Evolutionary conservation across 306 rosid species (phyloP), one percentile per base, ranked within the genome.

Genomic region (Styphnolobium japonicum): DNA sequence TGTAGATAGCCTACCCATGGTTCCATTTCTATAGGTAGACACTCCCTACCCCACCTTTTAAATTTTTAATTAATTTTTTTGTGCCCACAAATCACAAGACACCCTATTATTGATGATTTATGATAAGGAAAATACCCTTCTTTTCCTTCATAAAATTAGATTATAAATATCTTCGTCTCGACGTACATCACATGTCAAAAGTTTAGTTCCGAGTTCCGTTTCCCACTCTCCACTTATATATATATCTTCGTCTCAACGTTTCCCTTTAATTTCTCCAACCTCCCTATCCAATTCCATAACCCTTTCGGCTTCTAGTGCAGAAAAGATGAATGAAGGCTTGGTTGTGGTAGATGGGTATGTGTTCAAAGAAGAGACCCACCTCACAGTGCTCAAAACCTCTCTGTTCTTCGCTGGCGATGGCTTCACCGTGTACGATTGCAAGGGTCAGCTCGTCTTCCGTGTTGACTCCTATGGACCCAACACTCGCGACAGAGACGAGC

Each of bases 381-480:
- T 91, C 58, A 95, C 98, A 0, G 97, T 95, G 15, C 91, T 90
- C 4, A 95, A 92, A 70, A 95, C 98, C 39, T 92, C 96, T 76
- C 87, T 92, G 2, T 95, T 95, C 86, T 92, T 90, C 86, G 11
- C 90, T 16, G 95, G 95, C 3, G 98, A 95, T 73, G 98, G 98
- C 33, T 95, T 88, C 90, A 84, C 88, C 15, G 98, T 84, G 16
- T 95, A 90, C 72, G 90, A 95, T 49, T 82, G 81, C 77, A 80
- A 82, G 10, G 98, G 96, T 10, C 73, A 85, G 2, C 79, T 92
- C 40, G 86, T 91, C 25, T 95, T 95, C 89, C 88, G 98, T 1
- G 97, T 95, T 75, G 98, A 92, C 71, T 86, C 98, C 0, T 95
- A 92, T 63, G 97, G 98, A 12, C 90, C 92, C 16, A 87, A 91